These are phyloP conservation scores for Neurospora sp. DNA, from an alignment of 495 filamentous ascomycete species.

Conservation along the genomic window DNA sequence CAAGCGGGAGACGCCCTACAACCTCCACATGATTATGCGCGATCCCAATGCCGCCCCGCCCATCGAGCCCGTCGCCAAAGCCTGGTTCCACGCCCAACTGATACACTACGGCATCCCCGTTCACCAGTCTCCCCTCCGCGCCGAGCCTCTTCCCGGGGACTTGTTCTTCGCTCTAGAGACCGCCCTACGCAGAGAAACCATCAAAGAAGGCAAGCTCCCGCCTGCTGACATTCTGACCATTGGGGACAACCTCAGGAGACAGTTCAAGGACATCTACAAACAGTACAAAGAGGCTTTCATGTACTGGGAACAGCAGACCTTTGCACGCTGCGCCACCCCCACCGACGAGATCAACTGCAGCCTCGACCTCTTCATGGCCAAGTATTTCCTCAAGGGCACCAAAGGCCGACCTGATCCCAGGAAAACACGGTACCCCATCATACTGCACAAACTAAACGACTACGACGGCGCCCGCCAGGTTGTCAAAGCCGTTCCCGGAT, in stretches of 20 bases:
- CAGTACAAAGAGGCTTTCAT: background rate
- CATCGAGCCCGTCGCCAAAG: background rate
- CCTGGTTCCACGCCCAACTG: background rate
- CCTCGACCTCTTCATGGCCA: background rate
- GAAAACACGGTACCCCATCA: background rate
- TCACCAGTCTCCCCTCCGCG: background rate
- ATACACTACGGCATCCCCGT: background rate
- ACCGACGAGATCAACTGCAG: background rate
- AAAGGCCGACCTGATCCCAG: background rate
- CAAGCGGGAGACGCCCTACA: background rate
- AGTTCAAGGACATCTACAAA: background rate
- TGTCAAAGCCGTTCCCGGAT: background rate
- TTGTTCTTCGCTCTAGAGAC: background rate
- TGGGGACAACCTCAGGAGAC: background rate
- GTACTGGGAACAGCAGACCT: background rate
- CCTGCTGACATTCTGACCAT: background rate
- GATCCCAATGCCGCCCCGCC: background rate
- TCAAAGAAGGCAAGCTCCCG: background rate
- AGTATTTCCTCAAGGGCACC: background rate
- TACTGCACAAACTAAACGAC: background rate
- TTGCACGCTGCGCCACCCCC: background rate
- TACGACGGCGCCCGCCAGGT: background rate
- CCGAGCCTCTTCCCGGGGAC: background rate
- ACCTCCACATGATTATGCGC: background rate
- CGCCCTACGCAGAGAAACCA: background rate